These are phyloP conservation scores for Colletotrichum kahawae DNA, from an alignment of 2,329 filamentous ascomycete species.

Conservation along the genomic window DNA sequence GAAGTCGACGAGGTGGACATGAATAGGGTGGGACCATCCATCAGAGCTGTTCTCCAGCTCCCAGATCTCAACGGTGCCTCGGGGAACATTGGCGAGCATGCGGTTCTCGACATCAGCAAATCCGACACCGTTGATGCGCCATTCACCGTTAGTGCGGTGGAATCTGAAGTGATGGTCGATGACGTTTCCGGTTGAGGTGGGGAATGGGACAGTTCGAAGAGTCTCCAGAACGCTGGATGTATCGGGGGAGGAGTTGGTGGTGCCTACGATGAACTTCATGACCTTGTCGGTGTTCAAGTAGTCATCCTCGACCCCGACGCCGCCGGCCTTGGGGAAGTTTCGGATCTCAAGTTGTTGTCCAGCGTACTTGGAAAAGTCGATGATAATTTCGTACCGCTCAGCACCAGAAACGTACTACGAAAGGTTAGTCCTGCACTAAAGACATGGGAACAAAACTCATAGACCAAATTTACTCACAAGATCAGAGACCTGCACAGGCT, in stretches of 20 bases:
- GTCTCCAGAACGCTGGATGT: not conserved
- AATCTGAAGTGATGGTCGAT: not conserved
- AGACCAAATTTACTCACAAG: not conserved
- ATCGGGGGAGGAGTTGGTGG: not conserved
- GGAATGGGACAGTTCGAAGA: not conserved
- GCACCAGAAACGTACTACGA: not conserved
- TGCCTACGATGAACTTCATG: not conserved
- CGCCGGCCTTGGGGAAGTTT: not conserved
- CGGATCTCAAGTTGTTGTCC: not conserved
- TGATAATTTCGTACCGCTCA: not conserved
- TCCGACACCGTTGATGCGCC: not conserved
- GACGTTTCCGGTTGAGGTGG: not conserved
- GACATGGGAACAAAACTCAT: no score
- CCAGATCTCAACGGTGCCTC: constrained; percentile 54
- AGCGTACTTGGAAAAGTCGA: not conserved
- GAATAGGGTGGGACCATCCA: constrained; percentile 58
- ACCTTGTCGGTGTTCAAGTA: not conserved
- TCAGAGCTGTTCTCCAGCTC: constrained; percentile 53
- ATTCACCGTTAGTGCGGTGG: not conserved
- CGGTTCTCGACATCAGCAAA: not conserved
- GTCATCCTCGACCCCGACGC: not conserved
- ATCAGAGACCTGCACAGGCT: constrained; percentile 39
- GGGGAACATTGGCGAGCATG: constrained; percentile 37
- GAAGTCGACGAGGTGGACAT: constrained; percentile 65
- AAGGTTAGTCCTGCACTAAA: not conserved